These are phyloP conservation scores for Curvularia sp. DNA, from an alignment of 2,329 filamentous ascomycete genomes.

Conservation along the genomic window DNA sequence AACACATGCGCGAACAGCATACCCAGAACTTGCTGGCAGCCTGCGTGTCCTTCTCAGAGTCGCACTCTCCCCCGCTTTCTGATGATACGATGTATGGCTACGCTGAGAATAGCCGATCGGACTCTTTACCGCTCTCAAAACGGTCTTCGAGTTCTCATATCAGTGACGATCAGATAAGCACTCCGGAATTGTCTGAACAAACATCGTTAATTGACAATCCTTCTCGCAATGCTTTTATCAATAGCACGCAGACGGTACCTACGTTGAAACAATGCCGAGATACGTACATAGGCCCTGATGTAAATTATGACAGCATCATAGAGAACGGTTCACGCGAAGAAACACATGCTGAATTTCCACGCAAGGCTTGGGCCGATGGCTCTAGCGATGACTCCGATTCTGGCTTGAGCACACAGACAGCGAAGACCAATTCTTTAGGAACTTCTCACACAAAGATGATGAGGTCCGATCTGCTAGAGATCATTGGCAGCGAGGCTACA, in stretches of 20 bases:
- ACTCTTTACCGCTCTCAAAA: slow-evolving; percentile 27
- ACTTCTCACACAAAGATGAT: slow-evolving; percentile 18
- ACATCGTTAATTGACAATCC: slow-evolving; percentile 33
- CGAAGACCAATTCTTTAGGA: slow-evolving; percentile 28
- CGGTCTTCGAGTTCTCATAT: slow-evolving; percentile 30
- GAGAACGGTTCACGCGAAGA: slow-evolving; percentile 29
- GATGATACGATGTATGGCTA: slow-evolving; percentile 29
- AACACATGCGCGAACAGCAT: slow-evolving; percentile 49
- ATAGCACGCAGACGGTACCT: slow-evolving; percentile 53
- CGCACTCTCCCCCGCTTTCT: slow-evolving; percentile 34
- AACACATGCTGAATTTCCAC: slow-evolving; percentile 11
- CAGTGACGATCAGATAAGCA: slow-evolving; percentile 25
- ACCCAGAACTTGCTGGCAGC: slow-evolving; percentile 43
- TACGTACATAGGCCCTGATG: slow-evolving; percentile 10
- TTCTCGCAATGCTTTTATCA: slow-evolving; percentile 52
- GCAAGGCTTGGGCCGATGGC: slow-evolving; percentile 49
- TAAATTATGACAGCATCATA: slow-evolving; percentile 14
- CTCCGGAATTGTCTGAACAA: slow-evolving; percentile 28
- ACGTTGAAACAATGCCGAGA: slow-evolving; percentile 37
- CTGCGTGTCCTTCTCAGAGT: slow-evolving; percentile 19
- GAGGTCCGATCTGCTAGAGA: slow-evolving; percentile 15
- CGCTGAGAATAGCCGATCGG: slow-evolving; percentile 22
- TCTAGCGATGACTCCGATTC: slow-evolving; percentile 47
- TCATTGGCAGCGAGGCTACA: slow-evolving; percentile 7
- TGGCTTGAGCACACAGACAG: slow-evolving; percentile 29